phyloP scores from a whole-genome alignment of 2,329 filamentous ascomycete species.

The Elsinoe batatas region DNA sequence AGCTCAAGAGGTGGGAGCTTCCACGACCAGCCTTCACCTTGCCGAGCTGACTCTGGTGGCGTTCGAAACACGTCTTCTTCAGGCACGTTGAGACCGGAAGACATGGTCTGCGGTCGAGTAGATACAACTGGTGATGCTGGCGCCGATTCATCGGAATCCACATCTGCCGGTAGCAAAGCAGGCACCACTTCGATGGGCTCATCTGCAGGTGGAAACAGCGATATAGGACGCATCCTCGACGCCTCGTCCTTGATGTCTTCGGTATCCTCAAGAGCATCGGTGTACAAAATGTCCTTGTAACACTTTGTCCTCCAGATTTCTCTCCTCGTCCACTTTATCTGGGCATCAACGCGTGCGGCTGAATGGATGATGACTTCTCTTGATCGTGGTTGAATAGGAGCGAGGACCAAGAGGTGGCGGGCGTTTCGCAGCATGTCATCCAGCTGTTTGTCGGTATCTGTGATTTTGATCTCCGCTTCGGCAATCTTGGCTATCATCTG shows the following conservation, averaged over 20 bases:
- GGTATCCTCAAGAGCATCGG: constrained; percentile 77
- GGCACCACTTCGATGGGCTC: not conserved
- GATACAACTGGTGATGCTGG: not conserved
- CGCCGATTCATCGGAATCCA: not conserved
- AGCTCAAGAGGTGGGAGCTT: constrained; percentile 27
- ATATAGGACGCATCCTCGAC: constrained; percentile 4
- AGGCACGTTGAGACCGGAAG: not conserved
- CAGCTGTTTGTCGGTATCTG: constrained; percentile 61
- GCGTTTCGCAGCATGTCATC: constrained; percentile 80
- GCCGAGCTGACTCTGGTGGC: constrained; percentile 31
- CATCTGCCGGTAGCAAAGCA: not conserved
- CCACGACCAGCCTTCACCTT: constrained; percentile 20
- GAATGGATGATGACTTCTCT: constrained; percentile 77
- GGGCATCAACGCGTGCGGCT: constrained; percentile 73
- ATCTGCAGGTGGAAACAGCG: constrained; percentile 16
- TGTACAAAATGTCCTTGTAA: constrained; percentile 74
- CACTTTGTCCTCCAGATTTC: constrained; percentile 89
- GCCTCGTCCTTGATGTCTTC: constrained; percentile 15
- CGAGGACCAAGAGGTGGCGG: constrained; percentile 76
- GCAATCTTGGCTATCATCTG: constrained; percentile 75
- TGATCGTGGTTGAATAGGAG: constrained; percentile 83
- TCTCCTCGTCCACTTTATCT: constrained; percentile 86
- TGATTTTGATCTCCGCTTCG: constrained; percentile 72
- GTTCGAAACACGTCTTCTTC: constrained; percentile 35
- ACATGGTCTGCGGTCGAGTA: constrained; percentile 7